Evolutionary conservation across 1,284 basidiomycete genomes (phyloP), one percentile per base, ranked within the genome.

Genomic region (Heterobasidion occidentale): DNA sequence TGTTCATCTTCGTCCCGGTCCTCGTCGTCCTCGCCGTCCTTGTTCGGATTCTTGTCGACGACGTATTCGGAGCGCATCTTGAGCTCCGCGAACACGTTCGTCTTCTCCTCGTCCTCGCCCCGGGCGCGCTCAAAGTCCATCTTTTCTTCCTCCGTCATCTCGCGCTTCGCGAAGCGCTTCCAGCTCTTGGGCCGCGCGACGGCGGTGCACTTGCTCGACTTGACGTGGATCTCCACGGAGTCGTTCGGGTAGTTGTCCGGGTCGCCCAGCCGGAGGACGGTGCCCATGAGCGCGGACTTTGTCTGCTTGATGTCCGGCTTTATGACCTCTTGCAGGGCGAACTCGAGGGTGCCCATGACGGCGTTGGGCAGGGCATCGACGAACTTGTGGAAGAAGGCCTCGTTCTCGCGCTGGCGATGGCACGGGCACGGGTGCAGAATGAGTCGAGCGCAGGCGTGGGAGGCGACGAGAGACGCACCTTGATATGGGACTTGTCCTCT

Each of bases 171-270:
- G 65, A 91, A 92, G 66, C 90, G 91, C 70, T 91, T 92, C 80
- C 89, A 87, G n/a, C 83, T 72, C 58, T 90, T 88, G 0, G 92
- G 86, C 17, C 84, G 76, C 2, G 81, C 80, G 36, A 84, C 67
- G 34, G 88, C 83, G 0, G 93, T 95, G 59, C 87, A 90, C 71
- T 98, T 98, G 65, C 84, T 88, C 44, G 86, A 79, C 65, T 86
- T 87, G 64, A 98, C 78, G 1, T 76, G 71, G 56, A 98, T 81
- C 64, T 86, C 83, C 51, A 97, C 73, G 0, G 90, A 85, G 65
- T 91, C 83, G 2, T 84, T 82, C 2, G 80, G 71, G 38, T 81
- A 74, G 1, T 77, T 74, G 8, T 86, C 82, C 6, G 79, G 71
- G 59, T 93, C 88, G 1, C 94, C 94, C 20, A 97, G 77, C 35